Evolutionary conservation across 2,329 filamentous ascomycete species (phyloP).

Genomic region (Microsporum canis): DNA sequence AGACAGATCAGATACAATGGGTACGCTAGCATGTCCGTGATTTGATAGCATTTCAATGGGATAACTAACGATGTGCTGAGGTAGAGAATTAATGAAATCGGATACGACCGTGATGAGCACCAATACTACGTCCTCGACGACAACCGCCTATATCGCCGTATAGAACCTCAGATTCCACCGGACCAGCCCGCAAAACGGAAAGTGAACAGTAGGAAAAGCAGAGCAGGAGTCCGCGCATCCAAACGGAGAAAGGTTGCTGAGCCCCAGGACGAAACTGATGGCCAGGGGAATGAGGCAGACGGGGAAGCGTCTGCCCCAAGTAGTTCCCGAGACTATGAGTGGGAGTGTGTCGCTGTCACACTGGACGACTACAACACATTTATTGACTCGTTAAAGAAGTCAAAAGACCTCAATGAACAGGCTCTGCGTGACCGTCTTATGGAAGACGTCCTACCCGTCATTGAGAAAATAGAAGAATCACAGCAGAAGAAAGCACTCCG

Average conservation of each 20-base stretch:
- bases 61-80: neutral
- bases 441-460: constrained; percentile 68
- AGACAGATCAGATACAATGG: constrained; percentile 72
- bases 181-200: constrained; percentile 47
- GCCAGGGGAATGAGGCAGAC: constrained; percentile 30
- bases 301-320: constrained; percentile 15
- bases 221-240: constrained; percentile 52
- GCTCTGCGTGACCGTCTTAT: constrained; percentile 59
- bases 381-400: constrained; percentile 59
- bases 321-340: constrained; percentile 53
- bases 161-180: constrained; percentile 56
- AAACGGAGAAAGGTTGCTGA: constrained; percentile 54
- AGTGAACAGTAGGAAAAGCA: constrained; percentile 52
- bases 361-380: constrained; percentile 65
- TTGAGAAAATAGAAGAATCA: constrained; percentile 62
- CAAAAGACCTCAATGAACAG: constrained; percentile 76
- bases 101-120: constrained; percentile 79
- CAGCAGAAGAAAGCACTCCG: constrained; percentile 60
- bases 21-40: constrained; percentile 40
- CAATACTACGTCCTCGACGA: constrained; percentile 88
- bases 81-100: constrained; percentile 41
- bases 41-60: neutral
- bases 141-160: constrained; percentile 78
- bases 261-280: constrained; percentile 35
- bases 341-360: constrained; percentile 83